Percentiles rank a stretch among this genome's conserved stretches.
These are phyloP conservation scores for Saussurea involucrata DNA, from an alignment of 129 eudicot genomes.

Conservation along the genomic window DNA sequence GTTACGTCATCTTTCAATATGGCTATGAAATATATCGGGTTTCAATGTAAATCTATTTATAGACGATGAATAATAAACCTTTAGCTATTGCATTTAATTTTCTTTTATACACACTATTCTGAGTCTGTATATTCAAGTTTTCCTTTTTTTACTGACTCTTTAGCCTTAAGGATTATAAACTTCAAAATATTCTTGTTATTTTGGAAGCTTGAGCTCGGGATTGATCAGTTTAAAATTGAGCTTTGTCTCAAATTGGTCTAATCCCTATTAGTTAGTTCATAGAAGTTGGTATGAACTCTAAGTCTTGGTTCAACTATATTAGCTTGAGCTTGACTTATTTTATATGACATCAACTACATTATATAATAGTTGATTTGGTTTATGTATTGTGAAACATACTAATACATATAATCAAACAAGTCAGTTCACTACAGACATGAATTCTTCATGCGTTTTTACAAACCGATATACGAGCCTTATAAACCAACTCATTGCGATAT, in stretches of 20 bases:
- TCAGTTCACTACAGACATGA: not conserved
- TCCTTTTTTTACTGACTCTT: not conserved
- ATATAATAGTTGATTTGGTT: not conserved
- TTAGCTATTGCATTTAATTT: not conserved
- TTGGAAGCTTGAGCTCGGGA: not conserved
- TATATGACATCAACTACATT: not conserved
- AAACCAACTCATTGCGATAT: not conserved
- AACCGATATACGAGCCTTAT: not conserved
- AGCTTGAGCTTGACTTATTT: not conserved
- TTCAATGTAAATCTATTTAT: too few species aligned
- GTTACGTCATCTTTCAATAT: not conserved
- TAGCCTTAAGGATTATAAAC: too few species aligned
- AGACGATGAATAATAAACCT: not conserved
- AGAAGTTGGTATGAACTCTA: not conserved
- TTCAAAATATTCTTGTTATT: too few species aligned
- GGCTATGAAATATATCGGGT: not conserved
- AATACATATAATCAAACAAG: not conserved
- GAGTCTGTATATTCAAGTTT: too few species aligned
- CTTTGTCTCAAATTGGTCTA: not conserved
- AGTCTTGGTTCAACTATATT: not conserved
- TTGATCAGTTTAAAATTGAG: not conserved
- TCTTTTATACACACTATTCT: not conserved
- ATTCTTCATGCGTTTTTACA: not conserved
- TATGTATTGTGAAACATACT: not conserved
- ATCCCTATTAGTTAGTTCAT: not conserved